Evolutionary conservation across 805 yeast genomes (phyloP).

Genomic region (Debaryomyces maramus): DNA sequence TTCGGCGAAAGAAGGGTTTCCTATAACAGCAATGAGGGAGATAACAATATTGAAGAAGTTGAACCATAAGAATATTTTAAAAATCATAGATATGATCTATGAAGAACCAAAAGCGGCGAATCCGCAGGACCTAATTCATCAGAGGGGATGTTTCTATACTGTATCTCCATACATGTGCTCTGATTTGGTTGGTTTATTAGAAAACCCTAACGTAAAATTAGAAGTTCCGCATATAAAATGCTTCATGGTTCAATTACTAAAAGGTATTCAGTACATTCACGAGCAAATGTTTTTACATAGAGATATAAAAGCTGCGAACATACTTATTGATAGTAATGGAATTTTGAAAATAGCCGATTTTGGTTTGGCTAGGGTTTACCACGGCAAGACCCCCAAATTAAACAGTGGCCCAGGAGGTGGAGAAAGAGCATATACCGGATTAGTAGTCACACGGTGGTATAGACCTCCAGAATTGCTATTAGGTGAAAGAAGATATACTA

Average conservation of each 20-base stretch:
- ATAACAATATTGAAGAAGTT: slow-evolving; percentile 76
- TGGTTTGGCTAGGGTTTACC: slow-evolving; percentile 81
- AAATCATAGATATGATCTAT: slow-evolving; percentile 73
- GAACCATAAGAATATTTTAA: slow-evolving; percentile 69
- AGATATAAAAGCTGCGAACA: slow-evolving; percentile 96
- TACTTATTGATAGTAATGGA: slow-evolving; percentile 75
- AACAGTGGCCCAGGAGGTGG: slow-evolving; percentile 61
- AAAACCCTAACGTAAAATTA: slow-evolving; percentile 68
- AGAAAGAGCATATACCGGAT: slow-evolving; percentile 50
- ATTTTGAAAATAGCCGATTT: slow-evolving; percentile 89
- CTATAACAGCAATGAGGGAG: slow-evolving; percentile 93
- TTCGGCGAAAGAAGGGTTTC: slow-evolving; percentile 78
- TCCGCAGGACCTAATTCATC: slow-evolving; percentile 35
- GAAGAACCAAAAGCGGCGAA: slow-evolving; percentile 33
- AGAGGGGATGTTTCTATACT: slow-evolving; percentile 65
- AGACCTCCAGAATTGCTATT: slow-evolving; percentile 91
- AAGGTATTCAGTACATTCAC: slow-evolving; percentile 84
- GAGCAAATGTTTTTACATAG: slow-evolving; percentile 63
- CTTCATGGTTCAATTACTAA: slow-evolving; percentile 72
- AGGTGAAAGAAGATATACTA: slow-evolving; percentile 83
- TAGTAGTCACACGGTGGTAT: slow-evolving; percentile 96
- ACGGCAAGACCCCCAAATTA: slow-evolving; percentile 57
- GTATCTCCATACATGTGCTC: slow-evolving; percentile 91
- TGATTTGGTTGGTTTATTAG: slow-evolving; percentile 86
- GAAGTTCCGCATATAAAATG: slow-evolving; percentile 75